Evolutionary conservation across 306 rosid species (phyloP).

Genomic region (Benincasa hispida): DNA sequence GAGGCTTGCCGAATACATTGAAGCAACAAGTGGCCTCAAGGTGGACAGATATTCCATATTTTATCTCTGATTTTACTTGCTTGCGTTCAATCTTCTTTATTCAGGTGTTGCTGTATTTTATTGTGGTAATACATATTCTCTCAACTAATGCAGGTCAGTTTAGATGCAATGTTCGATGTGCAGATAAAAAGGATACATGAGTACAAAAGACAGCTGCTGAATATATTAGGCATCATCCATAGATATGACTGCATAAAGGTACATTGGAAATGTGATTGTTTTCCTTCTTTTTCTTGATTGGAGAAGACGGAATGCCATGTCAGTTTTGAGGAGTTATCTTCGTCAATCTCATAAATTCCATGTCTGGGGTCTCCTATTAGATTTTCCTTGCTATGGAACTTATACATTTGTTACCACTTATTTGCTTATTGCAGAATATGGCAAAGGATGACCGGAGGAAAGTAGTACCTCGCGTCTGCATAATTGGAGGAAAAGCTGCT

Average conservation of each 20-base stretch:
- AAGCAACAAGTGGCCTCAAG: conserved; percentile 63
- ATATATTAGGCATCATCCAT: conserved; percentile 59
- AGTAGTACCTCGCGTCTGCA: conserved; percentile 71
- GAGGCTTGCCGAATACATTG: conserved; percentile 68
- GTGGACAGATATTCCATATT: conserved; percentile 13
- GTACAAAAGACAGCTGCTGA: conserved; percentile 72
- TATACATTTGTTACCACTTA: neutral
- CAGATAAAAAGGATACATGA: conserved; percentile 72
- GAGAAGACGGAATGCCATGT: neutral
- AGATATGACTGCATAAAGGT: conserved; percentile 71
- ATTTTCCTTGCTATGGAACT: neutral
- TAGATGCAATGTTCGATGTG: conserved; percentile 79
- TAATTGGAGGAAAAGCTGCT: conserved; percentile 76
- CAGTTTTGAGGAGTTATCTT: neutral
- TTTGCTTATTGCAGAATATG: conserved; percentile 36
- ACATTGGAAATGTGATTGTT: conserved; percentile 1
- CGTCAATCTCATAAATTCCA: neutral
- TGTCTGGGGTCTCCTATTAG: neutral
- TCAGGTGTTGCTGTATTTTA: conserved; percentile 9
- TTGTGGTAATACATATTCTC: conserved; percentile 5
- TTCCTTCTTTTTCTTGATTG: neutral
- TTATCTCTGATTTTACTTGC: conserved; percentile 1
- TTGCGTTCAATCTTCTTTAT: neutral
- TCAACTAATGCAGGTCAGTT: conserved; percentile 40
- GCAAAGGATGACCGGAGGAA: conserved; percentile 36